Evolutionary conservation across 2,329 filamentous ascomycete genomes (phyloP), one percentile per base, ranked within the genome.

Genomic region (Akanthomyces lecanii): DNA sequence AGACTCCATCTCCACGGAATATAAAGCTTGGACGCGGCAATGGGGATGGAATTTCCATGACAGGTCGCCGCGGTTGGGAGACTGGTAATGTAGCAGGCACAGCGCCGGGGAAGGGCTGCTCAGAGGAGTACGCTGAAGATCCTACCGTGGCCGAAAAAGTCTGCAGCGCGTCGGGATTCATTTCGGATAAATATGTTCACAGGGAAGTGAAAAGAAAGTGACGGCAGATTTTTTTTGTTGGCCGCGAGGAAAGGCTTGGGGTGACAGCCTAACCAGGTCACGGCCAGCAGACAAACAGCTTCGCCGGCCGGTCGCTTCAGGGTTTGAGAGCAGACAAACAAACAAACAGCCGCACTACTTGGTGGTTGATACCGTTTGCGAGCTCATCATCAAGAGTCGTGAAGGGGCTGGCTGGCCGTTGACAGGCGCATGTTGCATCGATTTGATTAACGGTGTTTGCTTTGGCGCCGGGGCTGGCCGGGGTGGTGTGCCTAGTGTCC

Each of bases 31-130:
- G 16, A 45, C 18, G 25, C 25, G 50, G 50, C 28, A 61, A 28
- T 3, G 58, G 25, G 7, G 14, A 8, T 14, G 58, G 50, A n/a
- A 54, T 47, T n/a, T 60, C 25, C 47, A 60, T 52, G 47, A 51
- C 56, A 21, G 23, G 11, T 60, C 25, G 50, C 8, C 28, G 50
- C 12, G 25, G 38, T n/a, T 36, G 58, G 14, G 38, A 14, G 3
- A 33, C 16, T 25, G 56, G 21, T 36, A 21, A 18, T n/a, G 40
- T 14, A 44, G 18, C 18, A 14, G 56, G 21, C 23, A 60, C 33
- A 28, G 57, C 57, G 11, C 50, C 58, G 7, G 48, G 58, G 10
- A 61, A 61, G 5, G 58, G 58, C 28, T 61, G 48, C 40, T 61
- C 25, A 53, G n/a, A 23, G 28, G 21, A 7, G 28, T 21, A 44